Percentiles rank a stretch among this genome's conserved stretches.
These are phyloP conservation scores for Zalaria obscura DNA, from an alignment of 2,329 filamentous ascomycete species.

Conservation along the genomic window DNA sequence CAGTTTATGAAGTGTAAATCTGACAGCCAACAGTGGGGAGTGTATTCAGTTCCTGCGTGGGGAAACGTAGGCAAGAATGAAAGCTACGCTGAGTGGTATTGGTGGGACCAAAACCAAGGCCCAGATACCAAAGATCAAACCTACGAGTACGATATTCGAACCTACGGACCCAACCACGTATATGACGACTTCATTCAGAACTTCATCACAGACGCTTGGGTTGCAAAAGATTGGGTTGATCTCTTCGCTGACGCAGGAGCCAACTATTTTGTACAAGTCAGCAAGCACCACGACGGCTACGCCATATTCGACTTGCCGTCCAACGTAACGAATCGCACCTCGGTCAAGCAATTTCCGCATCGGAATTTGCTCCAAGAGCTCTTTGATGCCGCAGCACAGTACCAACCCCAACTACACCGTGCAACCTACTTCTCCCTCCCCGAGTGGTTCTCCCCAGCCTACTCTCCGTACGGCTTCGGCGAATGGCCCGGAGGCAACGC, in stretches of 20 bases:
- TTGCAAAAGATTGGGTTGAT: constrained; percentile 41
- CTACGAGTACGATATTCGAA: constrained; percentile 36
- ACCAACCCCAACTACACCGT: constrained; percentile 29
- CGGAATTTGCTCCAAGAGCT: constrained; percentile 28
- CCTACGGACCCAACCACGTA: constrained; percentile 35
- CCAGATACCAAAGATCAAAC: constrained; percentile 26
- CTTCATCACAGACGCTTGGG: constrained; percentile 36
- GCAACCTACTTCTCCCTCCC: constrained; percentile 32
- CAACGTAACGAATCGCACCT: constrained; percentile 26
- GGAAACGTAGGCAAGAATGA: constrained; percentile 27
- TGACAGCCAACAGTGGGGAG: constrained; percentile 17
- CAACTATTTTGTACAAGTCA: constrained; percentile 30
- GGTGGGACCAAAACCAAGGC: constrained; percentile 35
- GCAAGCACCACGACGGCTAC: constrained; percentile 35
- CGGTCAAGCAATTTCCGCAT: constrained; percentile 24
- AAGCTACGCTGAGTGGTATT: constrained; percentile 16
- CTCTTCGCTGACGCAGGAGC: constrained; percentile 38
- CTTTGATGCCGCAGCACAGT: constrained; percentile 26
- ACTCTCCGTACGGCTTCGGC: constrained; percentile 25
- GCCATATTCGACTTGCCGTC: constrained; percentile 29
- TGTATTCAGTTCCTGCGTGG: constrained; percentile 43
- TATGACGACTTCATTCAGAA: constrained; percentile 43
- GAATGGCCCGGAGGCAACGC: constrained; percentile 27
- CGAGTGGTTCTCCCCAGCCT: constrained; percentile 34
- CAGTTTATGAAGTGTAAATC: constrained; percentile 8